These are phyloP conservation scores for Letharia lupina DNA, from an alignment of 495 filamentous ascomycete genomes.

Conservation along the genomic window DNA sequence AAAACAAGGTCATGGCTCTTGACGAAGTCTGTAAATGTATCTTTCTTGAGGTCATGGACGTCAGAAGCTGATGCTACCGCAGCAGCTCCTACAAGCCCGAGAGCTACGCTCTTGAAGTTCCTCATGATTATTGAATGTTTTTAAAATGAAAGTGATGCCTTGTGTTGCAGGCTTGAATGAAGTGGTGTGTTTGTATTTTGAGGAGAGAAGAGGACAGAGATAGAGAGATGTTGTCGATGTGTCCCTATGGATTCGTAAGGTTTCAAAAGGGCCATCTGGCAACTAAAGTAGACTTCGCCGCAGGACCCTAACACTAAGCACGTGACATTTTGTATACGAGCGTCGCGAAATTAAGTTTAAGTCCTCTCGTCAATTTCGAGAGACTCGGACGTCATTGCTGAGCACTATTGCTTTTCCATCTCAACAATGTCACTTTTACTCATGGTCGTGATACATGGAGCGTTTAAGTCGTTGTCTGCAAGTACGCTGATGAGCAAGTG, in stretches of 20 bases:
- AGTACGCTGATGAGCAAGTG: too few species aligned
- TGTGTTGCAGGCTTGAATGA: background rate
- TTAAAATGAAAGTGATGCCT: background rate
- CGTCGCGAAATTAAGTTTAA: too few species aligned
- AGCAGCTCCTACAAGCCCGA: slow-evolving; percentile 52
- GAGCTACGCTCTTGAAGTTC: slow-evolving; percentile 45
- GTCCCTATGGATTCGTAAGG: slow-evolving; percentile 3
- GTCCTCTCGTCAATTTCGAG: too few species aligned
- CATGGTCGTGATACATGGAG: too few species aligned
- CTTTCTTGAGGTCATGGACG: slow-evolving; percentile 73
- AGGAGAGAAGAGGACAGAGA: background rate
- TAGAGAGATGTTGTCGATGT: background rate
- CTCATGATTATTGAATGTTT: slow-evolving; percentile 40
- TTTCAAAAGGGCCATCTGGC: background rate
- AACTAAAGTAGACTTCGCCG: background rate
- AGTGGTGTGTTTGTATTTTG: too few species aligned
- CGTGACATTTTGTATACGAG: background rate
- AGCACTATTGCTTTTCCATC: background rate
- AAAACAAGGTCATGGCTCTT: slow-evolving; percentile 81
- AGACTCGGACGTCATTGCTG: too few species aligned
- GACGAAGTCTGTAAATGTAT: slow-evolving; percentile 79
- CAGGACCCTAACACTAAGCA: background rate
- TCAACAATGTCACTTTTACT: too few species aligned
- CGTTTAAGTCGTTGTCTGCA: too few species aligned
- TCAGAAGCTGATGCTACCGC: slow-evolving; percentile 68